Conservation (phyloP, 202 grass and related monocot species). For the Schoenoplectus triqueter region DNA sequence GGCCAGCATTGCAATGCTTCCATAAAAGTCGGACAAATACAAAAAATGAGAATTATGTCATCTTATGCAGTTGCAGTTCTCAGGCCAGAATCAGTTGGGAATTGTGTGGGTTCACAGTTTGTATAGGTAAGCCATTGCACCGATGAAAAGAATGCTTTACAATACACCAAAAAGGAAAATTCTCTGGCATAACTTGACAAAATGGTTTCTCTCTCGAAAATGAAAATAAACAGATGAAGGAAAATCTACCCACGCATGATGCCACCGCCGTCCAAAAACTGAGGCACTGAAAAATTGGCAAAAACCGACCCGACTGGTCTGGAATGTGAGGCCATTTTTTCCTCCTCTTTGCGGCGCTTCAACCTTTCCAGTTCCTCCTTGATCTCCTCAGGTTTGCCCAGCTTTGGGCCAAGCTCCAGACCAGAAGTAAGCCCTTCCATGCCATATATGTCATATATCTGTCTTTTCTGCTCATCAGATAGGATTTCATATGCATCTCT, state of each 20-base stretch:
- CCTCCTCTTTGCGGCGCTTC: slow-evolving; percentile 71
- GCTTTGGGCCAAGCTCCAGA: slow-evolving; percentile 86
- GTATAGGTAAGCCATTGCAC: neutral
- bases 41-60: neutral
- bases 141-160: neutral
- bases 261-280: slow-evolving; percentile 64
- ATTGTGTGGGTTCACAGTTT: neutral
- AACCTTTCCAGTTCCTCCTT: slow-evolving; percentile 84
- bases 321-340: slow-evolving; percentile 63
- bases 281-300: slow-evolving; percentile 75
- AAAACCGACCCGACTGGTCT: slow-evolving; percentile 56
- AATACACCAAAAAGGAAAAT: neutral
- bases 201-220: neutral
- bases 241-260: slow-evolving; percentile 84
- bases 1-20: neutral
- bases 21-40: neutral
- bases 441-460: slow-evolving; percentile 96
- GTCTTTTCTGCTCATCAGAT: slow-evolving; percentile 82
- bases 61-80: neutral
- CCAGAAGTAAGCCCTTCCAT: slow-evolving; percentile 96
- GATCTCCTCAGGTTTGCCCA: slow-evolving; percentile 86
- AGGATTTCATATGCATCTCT: slow-evolving; percentile 88
- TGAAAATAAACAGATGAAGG: slow-evolving; percentile 34
- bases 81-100: neutral
- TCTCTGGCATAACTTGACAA: neutral